Evolutionary conservation across 2,329 filamentous ascomycete genomes (phyloP).

Genomic region (Lecanosticta acicola): DNA sequence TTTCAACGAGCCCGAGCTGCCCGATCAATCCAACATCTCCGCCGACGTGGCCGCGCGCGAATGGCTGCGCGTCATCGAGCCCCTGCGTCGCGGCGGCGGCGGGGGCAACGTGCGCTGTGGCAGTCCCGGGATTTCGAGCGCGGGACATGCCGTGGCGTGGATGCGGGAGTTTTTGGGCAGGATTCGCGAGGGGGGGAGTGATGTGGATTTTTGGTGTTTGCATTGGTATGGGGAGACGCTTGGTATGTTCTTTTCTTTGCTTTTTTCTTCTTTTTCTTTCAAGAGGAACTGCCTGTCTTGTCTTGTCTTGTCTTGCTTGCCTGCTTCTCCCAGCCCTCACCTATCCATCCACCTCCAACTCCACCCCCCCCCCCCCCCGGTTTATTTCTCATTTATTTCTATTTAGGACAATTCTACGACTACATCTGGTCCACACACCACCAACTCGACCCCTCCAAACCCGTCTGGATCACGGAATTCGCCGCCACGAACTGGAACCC

Average conservation of each 20-base stretch:
- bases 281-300: too few species aligned
- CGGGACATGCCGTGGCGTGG: conserved; percentile 26
- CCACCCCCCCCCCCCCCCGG: too few species aligned
- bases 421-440: conserved; percentile 30
- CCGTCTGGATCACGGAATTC: conserved; percentile 33
- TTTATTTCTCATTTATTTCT: too few species aligned
- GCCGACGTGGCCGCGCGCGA: conserved; percentile 23
- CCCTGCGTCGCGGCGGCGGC: conserved; percentile 24
- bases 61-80: conserved; percentile 28
- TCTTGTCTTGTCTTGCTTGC: too few species aligned
- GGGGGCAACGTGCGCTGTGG: conserved; percentile 21
- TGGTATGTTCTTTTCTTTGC: conserved; percentile 26
- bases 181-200: conserved; percentile 21
- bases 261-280: too few species aligned
- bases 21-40: conserved; percentile 30
- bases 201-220: not conserved
- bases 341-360: too few species aligned
- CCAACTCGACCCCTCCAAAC: conserved; percentile 24
- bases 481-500: conserved; percentile 31
- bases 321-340: too few species aligned
- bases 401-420: too few species aligned
- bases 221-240: conserved; percentile 31
- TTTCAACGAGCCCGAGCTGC: conserved; percentile 33
- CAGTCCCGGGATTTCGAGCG: conserved; percentile 28
- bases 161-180: conserved; percentile 24